Evolutionary conservation across 139 green algal species (phyloP), one percentile per base, ranked within the genome.

Genomic region (Penium margaritaceum): DNA sequence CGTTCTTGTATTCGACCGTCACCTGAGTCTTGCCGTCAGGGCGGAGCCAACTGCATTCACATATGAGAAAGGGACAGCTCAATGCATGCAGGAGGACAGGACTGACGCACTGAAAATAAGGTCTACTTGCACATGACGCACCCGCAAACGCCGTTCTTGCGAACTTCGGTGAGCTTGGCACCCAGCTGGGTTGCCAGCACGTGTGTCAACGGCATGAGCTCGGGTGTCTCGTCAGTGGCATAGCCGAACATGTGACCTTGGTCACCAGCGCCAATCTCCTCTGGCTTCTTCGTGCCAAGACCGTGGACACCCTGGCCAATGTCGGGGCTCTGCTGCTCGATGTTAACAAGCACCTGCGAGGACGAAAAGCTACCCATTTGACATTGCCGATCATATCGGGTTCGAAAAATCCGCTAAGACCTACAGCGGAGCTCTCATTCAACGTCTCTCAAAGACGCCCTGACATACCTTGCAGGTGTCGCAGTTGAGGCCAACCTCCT

Each of bases 241-340:
- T 99, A 99, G 61, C 95, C 95, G 84, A 99, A 99, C 95, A 99
- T 99, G 85, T 96, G 90, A 63, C 95, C 95, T 87, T 99, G 95
- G 88, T 99, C 95, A 72, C 95, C 95, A 36, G 94, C 94, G 46
- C 95, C 95, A 39, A 96, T 92, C 77, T 99, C 91, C 85, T 99
- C 95, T 21, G 96, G 85, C 15, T 90, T 88, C 88, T 99, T 99
- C 72, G 94, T 99, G 78, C 92, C 94, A 91, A 99, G 92, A 67
- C 95, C 95, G 78, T 99, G 95, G 67, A 99, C 95, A 35, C 89
- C 89, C 86, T 96, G 90, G 43, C 92, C 95, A 76, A 99, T 99
- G 71, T 99, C 95, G 24, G 95, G 95, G 38, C 86, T 95, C 87
- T 99, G 95, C 86, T 97, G 91, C 85, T 99, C 93, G 37, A 99